Conservation (phyloP, 2,329 filamentous ascomycete species). For the Fusarium clavum region DNA sequence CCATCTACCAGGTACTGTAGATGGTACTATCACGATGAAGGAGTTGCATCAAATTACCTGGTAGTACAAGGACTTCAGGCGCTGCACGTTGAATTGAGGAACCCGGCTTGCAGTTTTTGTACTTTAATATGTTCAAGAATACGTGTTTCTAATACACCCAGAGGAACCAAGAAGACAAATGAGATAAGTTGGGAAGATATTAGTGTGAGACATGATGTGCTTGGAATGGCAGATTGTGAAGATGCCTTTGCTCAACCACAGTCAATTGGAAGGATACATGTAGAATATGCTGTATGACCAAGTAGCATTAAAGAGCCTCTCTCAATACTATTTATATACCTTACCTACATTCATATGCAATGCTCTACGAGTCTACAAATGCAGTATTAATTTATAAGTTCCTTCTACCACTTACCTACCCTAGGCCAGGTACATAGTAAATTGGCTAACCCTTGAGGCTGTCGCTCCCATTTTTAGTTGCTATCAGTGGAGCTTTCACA, state of each 20-base stretch:
- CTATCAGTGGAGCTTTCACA: slow-evolving; percentile 13
- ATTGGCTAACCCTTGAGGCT: neutral
- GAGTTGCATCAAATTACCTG: neutral
- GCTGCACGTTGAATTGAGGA: neutral
- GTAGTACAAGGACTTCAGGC: neutral
- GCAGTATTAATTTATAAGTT: neutral
- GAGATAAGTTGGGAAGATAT: neutral
- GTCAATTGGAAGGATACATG: neutral
- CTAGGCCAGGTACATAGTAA: neutral
- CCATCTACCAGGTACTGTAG: neutral
- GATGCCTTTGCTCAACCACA: neutral
- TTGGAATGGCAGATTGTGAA: neutral
- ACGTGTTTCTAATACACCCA: neutral
- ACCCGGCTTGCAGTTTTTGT: neutral
- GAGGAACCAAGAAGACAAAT: too few relatives aligned
- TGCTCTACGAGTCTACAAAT: neutral
- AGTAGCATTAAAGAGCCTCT: too few relatives aligned
- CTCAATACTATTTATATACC: neutral
- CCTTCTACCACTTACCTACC: neutral
- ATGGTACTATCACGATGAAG: neutral
- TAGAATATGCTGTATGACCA: neutral
- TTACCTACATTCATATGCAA: neutral
- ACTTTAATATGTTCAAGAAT: neutral
- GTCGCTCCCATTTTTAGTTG: slow-evolving; percentile 11
- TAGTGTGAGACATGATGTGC: neutral